Evolutionary conservation across 805 yeast genomes (phyloP).

Genomic region (Metschnikowia vanudenii): DNA sequence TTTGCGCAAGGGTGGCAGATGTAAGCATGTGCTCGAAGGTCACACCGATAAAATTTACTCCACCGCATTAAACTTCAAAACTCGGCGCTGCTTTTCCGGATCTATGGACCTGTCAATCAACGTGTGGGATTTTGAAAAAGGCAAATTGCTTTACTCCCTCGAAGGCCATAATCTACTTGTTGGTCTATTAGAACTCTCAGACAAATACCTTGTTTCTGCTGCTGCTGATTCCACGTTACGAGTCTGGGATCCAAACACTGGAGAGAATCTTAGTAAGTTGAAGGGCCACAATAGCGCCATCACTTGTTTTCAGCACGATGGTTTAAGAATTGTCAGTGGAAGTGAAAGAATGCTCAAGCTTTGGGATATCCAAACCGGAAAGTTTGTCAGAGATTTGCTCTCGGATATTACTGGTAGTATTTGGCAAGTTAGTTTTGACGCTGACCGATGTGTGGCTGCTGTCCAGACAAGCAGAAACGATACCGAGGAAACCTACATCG

Average conservation of each 20-base stretch:
- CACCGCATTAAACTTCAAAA: slow-evolving; percentile 74
- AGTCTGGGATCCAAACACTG: slow-evolving; percentile 87
- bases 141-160: slow-evolving; percentile 63
- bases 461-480: slow-evolving; percentile 59
- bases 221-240: slow-evolving; percentile 93
- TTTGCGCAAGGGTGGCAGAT: slow-evolving; percentile 60
- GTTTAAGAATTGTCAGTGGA: slow-evolving; percentile 82
- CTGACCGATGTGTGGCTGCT: slow-evolving; percentile 84
- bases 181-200: slow-evolving; percentile 77
- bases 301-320: slow-evolving; percentile 90
- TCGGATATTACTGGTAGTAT: slow-evolving; percentile 77
- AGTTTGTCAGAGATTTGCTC: slow-evolving; percentile 68
- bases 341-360: slow-evolving; percentile 82
- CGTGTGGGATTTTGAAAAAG: slow-evolving; percentile 85
- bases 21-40: slow-evolving; percentile 73
- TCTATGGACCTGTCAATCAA: slow-evolving; percentile 86
- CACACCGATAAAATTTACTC: slow-evolving; percentile 87
- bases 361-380: slow-evolving; percentile 82
- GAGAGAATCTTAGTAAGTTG: slow-evolving; percentile 61
- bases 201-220: slow-evolving; percentile 80
- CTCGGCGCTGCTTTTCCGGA: slow-evolving; percentile 84
- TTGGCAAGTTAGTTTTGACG: slow-evolving; percentile 92
- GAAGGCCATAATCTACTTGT: slow-evolving; percentile 91
- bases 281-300: slow-evolving; percentile 86
- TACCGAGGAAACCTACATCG: slow-evolving; percentile 65